phyloP scores from a whole-genome alignment of 495 filamentous ascomycete genomes.

The Aspergillus bertholletiae region DNA sequence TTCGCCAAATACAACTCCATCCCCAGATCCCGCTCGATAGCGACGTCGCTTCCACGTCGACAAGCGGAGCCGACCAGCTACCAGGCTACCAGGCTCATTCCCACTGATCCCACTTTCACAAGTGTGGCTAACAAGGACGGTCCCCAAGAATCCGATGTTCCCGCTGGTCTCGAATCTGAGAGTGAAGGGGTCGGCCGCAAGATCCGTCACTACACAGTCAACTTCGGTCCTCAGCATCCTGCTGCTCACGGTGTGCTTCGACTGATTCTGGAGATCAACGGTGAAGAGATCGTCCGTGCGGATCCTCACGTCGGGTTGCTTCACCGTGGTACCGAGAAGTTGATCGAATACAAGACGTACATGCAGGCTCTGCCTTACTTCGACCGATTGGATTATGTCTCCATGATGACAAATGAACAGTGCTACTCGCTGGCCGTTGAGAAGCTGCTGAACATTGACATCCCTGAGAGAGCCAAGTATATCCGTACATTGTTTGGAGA shows the following conservation, averaged over 20 bases:
- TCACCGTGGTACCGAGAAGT: slow-evolving; percentile 97
- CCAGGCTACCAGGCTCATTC: slow-evolving; percentile 57
- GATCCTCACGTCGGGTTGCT: slow-evolving; percentile 97
- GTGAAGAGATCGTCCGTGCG: slow-evolving; percentile 93
- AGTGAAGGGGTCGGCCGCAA: slow-evolving; percentile 67
- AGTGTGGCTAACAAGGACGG: slow-evolving; percentile 46
- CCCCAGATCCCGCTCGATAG: slow-evolving; percentile 59
- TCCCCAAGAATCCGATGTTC: slow-evolving; percentile 35
- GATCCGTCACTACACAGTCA: slow-evolving; percentile 98
- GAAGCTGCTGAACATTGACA: slow-evolving; percentile 96
- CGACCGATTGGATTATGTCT: slow-evolving; percentile 97
- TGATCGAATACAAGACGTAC: slow-evolving; percentile 99
- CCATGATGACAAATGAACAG: slow-evolving; percentile 99
- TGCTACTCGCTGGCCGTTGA: slow-evolving; percentile 93
- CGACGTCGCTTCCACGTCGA: slow-evolving; percentile 61
- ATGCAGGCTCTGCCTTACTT: slow-evolving; percentile 98
- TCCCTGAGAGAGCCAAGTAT: slow-evolving; percentile 93
- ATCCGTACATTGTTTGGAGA: slow-evolving; percentile 96
- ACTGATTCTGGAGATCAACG: slow-evolving; percentile 95
- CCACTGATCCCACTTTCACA: slow-evolving; percentile 55
- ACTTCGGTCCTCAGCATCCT: slow-evolving; percentile 98
- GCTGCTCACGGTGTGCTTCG: slow-evolving; percentile 98
- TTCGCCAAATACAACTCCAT: slow-evolving; percentile 33
- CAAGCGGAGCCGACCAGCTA: slow-evolving; percentile 55
- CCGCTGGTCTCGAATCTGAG: slow-evolving; percentile 45